Percentiles rank a stretch among this genome's conserved stretches.
Conservation (phyloP, 228 moss, liverwort and hornwort genomes). For the Sphagnum fallax region DNA sequence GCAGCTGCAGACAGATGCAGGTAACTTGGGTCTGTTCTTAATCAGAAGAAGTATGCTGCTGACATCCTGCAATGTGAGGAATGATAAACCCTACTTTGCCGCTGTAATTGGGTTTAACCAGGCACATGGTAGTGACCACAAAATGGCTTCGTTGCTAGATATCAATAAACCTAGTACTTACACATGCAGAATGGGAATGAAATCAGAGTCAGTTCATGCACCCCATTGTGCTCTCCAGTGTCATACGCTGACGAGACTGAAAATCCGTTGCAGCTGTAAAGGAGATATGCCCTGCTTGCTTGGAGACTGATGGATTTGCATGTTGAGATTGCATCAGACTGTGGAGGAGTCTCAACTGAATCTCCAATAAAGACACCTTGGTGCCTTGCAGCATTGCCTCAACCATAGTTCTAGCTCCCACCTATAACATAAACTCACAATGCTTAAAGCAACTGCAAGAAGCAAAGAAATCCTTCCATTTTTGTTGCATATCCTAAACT, state of each 20-base stretch:
- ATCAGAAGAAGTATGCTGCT: no score
- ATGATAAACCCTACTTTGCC: no score
- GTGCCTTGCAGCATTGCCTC: constrained; percentile 51
- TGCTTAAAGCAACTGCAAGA: no score
- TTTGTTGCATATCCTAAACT: no score
- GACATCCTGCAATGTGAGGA: no score
- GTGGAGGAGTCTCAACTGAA: constrained; percentile 40
- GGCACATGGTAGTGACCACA: not conserved
- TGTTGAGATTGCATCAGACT: constrained; percentile 16
- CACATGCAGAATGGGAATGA: not conserved
- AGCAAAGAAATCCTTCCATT: no score
- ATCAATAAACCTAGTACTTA: not conserved
- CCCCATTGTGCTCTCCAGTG: constrained; percentile 46
- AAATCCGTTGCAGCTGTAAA: constrained; percentile 38
- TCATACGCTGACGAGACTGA: constrained; percentile 46
- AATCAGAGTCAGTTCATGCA: constrained; percentile 6
- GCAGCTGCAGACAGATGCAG: no score
- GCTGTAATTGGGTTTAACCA: no score
- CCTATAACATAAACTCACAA: constrained; percentile 8
- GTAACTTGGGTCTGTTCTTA: no score
- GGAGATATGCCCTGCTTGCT: constrained; percentile 34
- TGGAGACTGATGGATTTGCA: constrained; percentile 15
- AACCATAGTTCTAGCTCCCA: constrained; percentile 39
- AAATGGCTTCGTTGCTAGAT: not conserved
- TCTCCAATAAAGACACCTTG: constrained; percentile 32